phyloP scores from a whole-genome alignment of 192 early-diverging fungal species.

The Backusella morwellensis region DNA sequence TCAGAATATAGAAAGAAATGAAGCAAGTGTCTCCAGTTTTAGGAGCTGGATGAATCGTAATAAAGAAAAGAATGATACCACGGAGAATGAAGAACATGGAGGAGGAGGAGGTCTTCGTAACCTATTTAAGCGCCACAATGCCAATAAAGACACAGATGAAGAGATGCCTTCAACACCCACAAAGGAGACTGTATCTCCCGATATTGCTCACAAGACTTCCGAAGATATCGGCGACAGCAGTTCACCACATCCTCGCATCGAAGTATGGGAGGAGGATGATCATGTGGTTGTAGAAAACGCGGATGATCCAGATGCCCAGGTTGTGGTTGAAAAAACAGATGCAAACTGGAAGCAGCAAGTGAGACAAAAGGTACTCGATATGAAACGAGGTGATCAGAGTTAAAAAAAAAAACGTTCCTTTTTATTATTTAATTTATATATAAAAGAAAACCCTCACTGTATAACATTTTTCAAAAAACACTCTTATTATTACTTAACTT shows the following conservation, averaged over 20 bases:
- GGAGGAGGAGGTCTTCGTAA: background rate
- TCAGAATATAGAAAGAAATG: background rate
- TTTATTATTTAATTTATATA: background rate
- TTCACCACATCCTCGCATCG: background rate
- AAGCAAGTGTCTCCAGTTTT: conserved; percentile 14
- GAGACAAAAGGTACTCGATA: conserved; percentile 19
- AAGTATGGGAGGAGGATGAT: conserved; percentile 28
- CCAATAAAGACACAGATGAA: background rate
- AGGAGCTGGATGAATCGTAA: conserved; percentile 12
- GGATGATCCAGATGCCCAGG: background rate
- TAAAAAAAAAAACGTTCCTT: background rate
- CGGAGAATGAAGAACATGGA: background rate
- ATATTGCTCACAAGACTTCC: background rate
- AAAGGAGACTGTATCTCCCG: background rate
- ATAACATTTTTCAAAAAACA: background rate
- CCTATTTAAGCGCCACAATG: background rate
- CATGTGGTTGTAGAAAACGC: conserved; percentile 24
- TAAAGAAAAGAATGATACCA: background rate
- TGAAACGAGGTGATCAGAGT: background rate
- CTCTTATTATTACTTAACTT: background rate
- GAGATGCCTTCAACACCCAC: background rate
- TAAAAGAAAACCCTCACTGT: background rate
- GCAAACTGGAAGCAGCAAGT: conserved; percentile 12
- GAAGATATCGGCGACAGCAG: background rate
- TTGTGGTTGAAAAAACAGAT: conserved; percentile 22